phyloP scores from a whole-genome alignment of 352 stramenopile species.

The Phytopythium chamaehyphon region DNA sequence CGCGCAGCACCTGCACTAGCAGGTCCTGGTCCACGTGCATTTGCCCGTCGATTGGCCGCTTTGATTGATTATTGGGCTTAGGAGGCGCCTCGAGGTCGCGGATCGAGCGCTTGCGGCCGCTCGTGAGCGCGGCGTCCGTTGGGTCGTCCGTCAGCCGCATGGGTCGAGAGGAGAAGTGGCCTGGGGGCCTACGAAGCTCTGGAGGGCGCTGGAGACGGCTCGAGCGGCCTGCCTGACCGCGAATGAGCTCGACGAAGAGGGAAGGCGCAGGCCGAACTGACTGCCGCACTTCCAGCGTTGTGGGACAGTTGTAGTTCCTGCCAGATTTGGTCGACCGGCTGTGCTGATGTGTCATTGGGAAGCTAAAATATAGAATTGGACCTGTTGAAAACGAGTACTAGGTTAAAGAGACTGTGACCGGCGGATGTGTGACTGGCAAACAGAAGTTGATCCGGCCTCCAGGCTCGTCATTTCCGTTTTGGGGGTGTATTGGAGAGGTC shows the following conservation, averaged over 20 bases:
- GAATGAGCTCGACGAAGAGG: no score
- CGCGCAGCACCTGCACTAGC: slow-evolving; percentile 33
- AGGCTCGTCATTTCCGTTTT: slow-evolving; percentile 2
- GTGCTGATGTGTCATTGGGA: neutral
- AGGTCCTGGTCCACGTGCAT: slow-evolving; percentile 34
- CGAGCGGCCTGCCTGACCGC: neutral
- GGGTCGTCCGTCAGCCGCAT: neutral
- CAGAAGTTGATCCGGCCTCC: neutral
- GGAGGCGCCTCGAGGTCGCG: slow-evolving; percentile 1
- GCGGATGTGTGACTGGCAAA: slow-evolving; percentile 4
- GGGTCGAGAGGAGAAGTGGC: slow-evolving; percentile 4
- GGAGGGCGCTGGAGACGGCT: neutral
- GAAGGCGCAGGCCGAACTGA: slow-evolving; percentile 1
- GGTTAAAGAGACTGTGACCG: neutral
- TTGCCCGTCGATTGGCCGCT: neutral
- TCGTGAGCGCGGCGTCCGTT: neutral
- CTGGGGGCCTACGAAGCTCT: no score
- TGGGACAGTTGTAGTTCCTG: slow-evolving; percentile 1
- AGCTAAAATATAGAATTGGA: neutral
- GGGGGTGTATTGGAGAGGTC: neutral
- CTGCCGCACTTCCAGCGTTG: slow-evolving; percentile 5
- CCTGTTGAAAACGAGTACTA: neutral
- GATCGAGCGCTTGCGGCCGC: slow-evolving; percentile 7
- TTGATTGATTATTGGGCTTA: neutral
- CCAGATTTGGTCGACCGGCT: no score